Evolutionary conservation across 2,329 filamentous ascomycete genomes (phyloP).

Genomic region (Calonectria multiphialidica): DNA sequence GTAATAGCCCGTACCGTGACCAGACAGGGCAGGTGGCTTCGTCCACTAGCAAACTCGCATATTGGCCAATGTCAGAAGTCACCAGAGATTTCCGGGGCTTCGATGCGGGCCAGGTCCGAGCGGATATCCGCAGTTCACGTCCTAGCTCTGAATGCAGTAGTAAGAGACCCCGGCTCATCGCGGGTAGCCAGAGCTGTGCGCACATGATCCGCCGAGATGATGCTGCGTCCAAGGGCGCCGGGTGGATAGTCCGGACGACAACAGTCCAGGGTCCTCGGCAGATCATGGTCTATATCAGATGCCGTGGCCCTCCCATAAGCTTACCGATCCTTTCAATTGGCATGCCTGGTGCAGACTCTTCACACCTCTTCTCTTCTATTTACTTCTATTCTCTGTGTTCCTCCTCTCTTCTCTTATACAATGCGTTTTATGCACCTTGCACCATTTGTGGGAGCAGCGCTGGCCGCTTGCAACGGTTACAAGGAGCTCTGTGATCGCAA

Average conservation of each 20-base stretch:
- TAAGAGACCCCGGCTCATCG: not conserved
- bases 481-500: constrained; percentile 65
- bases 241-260: not conserved
- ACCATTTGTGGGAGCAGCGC: constrained; percentile 29
- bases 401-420: not conserved
- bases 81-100: not conserved
- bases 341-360: not conserved
- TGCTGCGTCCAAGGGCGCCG: not conserved
- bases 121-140: not conserved
- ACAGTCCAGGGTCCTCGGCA: not conserved
- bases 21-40: not conserved
- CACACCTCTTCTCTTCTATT: not conserved
- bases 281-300: constrained; percentile 9
- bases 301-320: not conserved
- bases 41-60: not conserved
- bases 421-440: constrained; percentile 36
- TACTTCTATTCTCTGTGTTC: no score
- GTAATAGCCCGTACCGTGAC: not conserved
- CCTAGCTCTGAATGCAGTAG: not conserved
- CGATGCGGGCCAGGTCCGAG: constrained; percentile 7
- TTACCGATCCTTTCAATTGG: not conserved
- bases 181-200: not conserved
- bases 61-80: not conserved
- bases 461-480: constrained; percentile 67
- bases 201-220: constrained; percentile 5